Percentiles rank a stretch among this genome's conserved stretches.
phyloP scores from a whole-genome alignment of 1,284 basidiomycete species.

The Leccinum cinnamomeum region DNA sequence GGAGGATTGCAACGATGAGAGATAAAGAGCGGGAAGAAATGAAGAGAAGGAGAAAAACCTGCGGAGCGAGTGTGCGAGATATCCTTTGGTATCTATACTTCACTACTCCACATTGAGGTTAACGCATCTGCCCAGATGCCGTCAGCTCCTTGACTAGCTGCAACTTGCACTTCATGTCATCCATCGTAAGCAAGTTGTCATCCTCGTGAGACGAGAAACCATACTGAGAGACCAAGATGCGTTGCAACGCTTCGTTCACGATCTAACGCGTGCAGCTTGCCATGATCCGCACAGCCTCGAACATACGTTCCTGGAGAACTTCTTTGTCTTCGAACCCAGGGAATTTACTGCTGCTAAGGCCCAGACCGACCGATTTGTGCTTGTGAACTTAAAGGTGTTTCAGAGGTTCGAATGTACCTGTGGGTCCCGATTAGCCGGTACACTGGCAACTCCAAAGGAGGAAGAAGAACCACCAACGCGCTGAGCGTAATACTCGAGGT shows the following conservation, averaged over 20 bases:
- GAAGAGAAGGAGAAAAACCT: too few species aligned
- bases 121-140: conserved; percentile 29
- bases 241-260: conserved; percentile 51
- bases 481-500: conserved; percentile 38
- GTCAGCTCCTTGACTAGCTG: conserved; percentile 17
- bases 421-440: conserved; percentile 16
- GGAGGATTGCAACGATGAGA: too few species aligned
- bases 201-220: conserved; percentile 56
- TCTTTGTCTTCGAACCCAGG: conserved; percentile 62
- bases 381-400: conserved; percentile 54
- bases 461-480: too few species aligned
- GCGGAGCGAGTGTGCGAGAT: too few species aligned
- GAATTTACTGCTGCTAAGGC: conserved; percentile 73
- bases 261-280: conserved; percentile 53
- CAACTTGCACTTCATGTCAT: conserved; percentile 28
- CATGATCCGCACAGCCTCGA: conserved; percentile 33
- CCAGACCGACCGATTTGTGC: conserved; percentile 70
- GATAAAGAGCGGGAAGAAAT: too few species aligned
- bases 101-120: too few species aligned
- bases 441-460: too few species aligned
- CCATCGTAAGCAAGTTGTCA: conserved; percentile 1
- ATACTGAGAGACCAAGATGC: conserved; percentile 70
- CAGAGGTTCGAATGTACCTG: conserved; percentile 31
- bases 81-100: too few species aligned
- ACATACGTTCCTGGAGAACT: conserved; percentile 48